phyloP scores from a whole-genome alignment of 139 green algal species.

The Marvania coccoides region DNA sequence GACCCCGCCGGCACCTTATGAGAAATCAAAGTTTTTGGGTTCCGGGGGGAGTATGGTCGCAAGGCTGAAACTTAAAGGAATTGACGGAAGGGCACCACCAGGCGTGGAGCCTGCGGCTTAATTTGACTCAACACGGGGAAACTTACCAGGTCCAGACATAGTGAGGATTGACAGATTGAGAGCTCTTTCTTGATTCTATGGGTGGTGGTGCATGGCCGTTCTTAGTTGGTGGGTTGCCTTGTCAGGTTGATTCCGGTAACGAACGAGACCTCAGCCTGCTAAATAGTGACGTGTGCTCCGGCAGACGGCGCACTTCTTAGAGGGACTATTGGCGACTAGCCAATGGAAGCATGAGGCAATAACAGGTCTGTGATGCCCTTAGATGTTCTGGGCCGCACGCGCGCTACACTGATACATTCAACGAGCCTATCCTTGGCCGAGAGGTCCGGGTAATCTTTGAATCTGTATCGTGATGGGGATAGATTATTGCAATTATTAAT shows the following conservation, averaged over 20 bases:
- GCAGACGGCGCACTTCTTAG: slow-evolving; percentile 80
- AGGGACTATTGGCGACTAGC: slow-evolving; percentile 89
- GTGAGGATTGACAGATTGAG: slow-evolving; percentile 92
- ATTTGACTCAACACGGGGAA: slow-evolving; percentile 95
- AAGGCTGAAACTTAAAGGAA: slow-evolving; percentile 94
- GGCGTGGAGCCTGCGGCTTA: slow-evolving; percentile 91
- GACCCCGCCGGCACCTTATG: slow-evolving; percentile 95
- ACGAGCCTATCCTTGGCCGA: slow-evolving; percentile 88
- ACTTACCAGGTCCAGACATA: slow-evolving; percentile 95
- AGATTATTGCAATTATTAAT: slow-evolving; percentile 98
- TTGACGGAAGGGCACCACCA: slow-evolving; percentile 95
- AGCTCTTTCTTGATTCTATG: slow-evolving; percentile 95
- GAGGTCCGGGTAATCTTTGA: slow-evolving; percentile 52
- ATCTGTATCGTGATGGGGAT: slow-evolving; percentile 88
- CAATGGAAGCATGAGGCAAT: slow-evolving; percentile 96
- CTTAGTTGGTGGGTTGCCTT: slow-evolving; percentile 94
- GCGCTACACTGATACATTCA: slow-evolving; percentile 97
- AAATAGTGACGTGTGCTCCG: slow-evolving; percentile 80
- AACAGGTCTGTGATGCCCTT: slow-evolving; percentile 99
- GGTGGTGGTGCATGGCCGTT: slow-evolving; percentile 59
- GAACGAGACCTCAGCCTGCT: slow-evolving; percentile 96
- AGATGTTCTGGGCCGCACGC: slow-evolving; percentile 98
- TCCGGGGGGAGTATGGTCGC: slow-evolving; percentile 95
- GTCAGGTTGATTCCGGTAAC: slow-evolving; percentile 96
- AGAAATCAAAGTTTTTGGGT: slow-evolving; percentile 99